These are phyloP conservation scores for Panicum virgatum DNA, from an alignment of 202 grass and related monocot species.

Conservation along the genomic window DNA sequence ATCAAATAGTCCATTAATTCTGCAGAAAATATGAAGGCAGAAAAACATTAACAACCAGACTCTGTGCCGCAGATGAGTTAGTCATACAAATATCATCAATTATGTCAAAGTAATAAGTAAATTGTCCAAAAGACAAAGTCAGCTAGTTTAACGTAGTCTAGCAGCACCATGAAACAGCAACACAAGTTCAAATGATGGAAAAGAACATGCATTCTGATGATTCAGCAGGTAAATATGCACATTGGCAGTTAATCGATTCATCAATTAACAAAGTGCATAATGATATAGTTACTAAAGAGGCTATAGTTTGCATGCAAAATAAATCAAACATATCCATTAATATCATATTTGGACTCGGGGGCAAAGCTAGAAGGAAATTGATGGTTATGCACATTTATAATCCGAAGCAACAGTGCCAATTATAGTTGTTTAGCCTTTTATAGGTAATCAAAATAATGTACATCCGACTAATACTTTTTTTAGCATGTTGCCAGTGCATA, in stretches of 20 bases:
- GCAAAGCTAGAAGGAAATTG: not conserved
- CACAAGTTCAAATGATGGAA: not conserved
- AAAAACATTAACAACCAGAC: constrained; percentile 25
- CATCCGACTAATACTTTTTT: not conserved
- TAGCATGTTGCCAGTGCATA: not conserved
- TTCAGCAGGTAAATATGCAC: not conserved
- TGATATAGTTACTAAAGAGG: not conserved
- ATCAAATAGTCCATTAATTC: constrained; percentile 60
- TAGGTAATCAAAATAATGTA: not conserved
- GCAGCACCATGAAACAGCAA: not conserved
- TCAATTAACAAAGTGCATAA: not conserved
- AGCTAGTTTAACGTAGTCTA: not conserved
- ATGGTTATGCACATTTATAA: not conserved
- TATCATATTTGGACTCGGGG: not conserved
- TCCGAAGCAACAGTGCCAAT: not conserved
- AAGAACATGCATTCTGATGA: not conserved
- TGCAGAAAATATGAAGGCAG: constrained; percentile 30
- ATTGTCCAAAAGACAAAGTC: not conserved
- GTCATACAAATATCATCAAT: not conserved
- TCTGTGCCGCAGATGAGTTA: not conserved
- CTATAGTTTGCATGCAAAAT: not conserved
- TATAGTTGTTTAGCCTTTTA: not conserved
- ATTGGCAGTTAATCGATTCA: not conserved
- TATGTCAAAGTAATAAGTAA: not conserved
- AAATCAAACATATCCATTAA: not conserved